Evolutionary conservation across 1,139 yeast species (phyloP).

Genomic region (Suhomyces kunorum): DNA sequence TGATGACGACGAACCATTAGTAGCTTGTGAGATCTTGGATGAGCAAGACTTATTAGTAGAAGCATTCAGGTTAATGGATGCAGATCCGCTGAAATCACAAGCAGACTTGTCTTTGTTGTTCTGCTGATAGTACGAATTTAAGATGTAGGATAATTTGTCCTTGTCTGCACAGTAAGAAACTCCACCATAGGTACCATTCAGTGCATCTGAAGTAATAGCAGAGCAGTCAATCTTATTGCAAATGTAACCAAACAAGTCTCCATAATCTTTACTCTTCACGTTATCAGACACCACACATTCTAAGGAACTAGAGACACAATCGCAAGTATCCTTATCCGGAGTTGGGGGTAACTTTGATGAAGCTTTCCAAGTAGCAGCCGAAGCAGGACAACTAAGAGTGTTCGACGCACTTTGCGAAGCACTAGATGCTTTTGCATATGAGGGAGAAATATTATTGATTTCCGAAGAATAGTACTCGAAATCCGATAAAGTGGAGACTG

Average conservation of each 20-base stretch:
- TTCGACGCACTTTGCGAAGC: slow-evolving; percentile 27
- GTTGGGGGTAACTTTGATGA: slow-evolving; percentile 46
- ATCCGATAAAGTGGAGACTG: slow-evolving; percentile 45
- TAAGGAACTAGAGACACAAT: slow-evolving; percentile 38
- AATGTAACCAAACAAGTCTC: slow-evolving; percentile 34
- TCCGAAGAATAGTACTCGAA: slow-evolving; percentile 58
- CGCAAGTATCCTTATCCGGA: slow-evolving; percentile 42
- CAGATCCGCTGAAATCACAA: slow-evolving; percentile 47
- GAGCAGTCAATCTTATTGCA: slow-evolving; percentile 41
- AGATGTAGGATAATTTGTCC: slow-evolving; percentile 42
- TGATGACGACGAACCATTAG: slow-evolving; percentile 21
- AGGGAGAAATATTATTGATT: slow-evolving; percentile 53
- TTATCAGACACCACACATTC: slow-evolving; percentile 38
- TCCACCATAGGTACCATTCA: slow-evolving; percentile 42
- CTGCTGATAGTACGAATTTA: slow-evolving; percentile 41
- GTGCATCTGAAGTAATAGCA: slow-evolving; percentile 40
- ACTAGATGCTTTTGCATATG: slow-evolving; percentile 32
- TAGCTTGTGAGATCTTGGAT: slow-evolving; percentile 28
- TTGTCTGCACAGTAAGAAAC: slow-evolving; percentile 42
- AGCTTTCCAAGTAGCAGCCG: slow-evolving; percentile 41
- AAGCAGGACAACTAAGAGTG: slow-evolving; percentile 39
- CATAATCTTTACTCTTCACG: slow-evolving; percentile 36
- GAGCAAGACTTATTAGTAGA: slow-evolving; percentile 35
- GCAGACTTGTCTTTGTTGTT: slow-evolving; percentile 33
- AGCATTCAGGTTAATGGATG: slow-evolving; percentile 31